Base-by-base conservation (phyloP, 164 flowering plant species). In the Sedum album region DNA sequence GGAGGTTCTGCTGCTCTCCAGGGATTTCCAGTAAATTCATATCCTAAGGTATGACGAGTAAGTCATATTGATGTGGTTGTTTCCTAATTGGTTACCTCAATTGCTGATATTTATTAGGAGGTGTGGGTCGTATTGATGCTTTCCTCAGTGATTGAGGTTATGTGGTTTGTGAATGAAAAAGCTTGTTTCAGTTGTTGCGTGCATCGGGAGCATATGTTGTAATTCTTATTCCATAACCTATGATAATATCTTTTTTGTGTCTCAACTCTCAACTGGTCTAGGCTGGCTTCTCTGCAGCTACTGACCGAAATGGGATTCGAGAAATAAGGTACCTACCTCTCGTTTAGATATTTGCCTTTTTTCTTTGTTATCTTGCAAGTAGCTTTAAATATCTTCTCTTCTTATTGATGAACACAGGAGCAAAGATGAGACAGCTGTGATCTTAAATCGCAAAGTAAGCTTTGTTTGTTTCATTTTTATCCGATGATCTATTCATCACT, bases 381-480 rank as follows among this genome's bases (percentile, higher is more conserved):
- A 4, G 6, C 38, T 65, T 6, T 65, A 7, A n/a, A 33, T 64
- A 20, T 36, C 39, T 26, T 70, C 11, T 66, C 53, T n/a, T 69
- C 38, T 46, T 76, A 63, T 70, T 78, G 60, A 26, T 61, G 84
- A 89, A 81, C 84, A 82, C 42, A 78, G 72, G 72, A 76, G 65
- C 70, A 82, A 71, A 73, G 91, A 88, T 65, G 88, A 86, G 31
- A 53, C 78, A 68, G 71, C 69, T 64, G 69, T 71, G 18, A 38
- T 88, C 36, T 73, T 79, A 67, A 84, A 79, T 70, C 79, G 96
- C 63, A 90, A 90, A 78, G 96, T 90, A 80, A 78, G 83, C 63
- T 18, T 35, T 20, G 53, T 30, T 57, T 25, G 15, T n/a, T 41
- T 10, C 65, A n/a, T n/a, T 49, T 64, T 20, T 39, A 7, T 2